phyloP scores from a whole-genome alignment of 2,329 filamentous ascomycete genomes.

The Fusarium decemcellulare region DNA sequence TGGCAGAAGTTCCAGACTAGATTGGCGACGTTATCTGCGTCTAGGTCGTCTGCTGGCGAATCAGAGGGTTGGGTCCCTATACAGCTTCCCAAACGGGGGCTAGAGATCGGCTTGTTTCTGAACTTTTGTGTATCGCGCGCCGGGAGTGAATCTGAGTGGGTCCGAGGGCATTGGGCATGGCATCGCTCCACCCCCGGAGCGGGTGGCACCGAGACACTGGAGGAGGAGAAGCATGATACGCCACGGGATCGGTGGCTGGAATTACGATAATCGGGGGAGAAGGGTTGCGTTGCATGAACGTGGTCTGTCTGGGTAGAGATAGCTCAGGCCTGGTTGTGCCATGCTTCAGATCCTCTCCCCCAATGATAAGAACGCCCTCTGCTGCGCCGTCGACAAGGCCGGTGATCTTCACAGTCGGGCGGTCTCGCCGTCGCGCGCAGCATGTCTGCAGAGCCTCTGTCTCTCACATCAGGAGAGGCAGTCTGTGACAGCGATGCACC shows the following conservation, averaged over 20 bases:
- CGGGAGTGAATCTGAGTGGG: conserved; percentile 17
- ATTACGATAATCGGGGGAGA: conserved; percentile 4
- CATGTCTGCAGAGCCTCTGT: not conserved
- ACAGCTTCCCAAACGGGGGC: conserved; percentile 26
- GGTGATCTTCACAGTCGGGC: not conserved
- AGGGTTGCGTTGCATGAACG: conserved; percentile 14
- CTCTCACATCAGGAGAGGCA: not conserved
- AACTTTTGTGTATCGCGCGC: conserved; percentile 21
- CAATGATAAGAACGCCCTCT: not conserved
- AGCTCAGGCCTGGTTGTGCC: too few relatives aligned
- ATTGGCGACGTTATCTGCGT: conserved; percentile 17
- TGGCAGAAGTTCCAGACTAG: conserved; percentile 11
- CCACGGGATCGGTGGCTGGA: not conserved
- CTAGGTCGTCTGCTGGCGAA: not conserved
- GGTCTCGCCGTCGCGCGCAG: not conserved
- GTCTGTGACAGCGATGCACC: not conserved
- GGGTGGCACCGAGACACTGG: conserved; percentile 33
- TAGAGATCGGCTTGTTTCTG: conserved; percentile 9
- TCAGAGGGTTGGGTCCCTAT: not conserved
- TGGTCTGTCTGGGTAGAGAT: not conserved
- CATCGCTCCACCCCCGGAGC: conserved; percentile 34
- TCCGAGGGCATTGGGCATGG: not conserved
- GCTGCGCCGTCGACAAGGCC: not conserved
- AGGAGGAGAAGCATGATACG: conserved; percentile 9
- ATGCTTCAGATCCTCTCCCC: not conserved